Base-by-base conservation (phyloP, 2,329 filamentous ascomycete species). In the Coniochaeta sp. region DNA sequence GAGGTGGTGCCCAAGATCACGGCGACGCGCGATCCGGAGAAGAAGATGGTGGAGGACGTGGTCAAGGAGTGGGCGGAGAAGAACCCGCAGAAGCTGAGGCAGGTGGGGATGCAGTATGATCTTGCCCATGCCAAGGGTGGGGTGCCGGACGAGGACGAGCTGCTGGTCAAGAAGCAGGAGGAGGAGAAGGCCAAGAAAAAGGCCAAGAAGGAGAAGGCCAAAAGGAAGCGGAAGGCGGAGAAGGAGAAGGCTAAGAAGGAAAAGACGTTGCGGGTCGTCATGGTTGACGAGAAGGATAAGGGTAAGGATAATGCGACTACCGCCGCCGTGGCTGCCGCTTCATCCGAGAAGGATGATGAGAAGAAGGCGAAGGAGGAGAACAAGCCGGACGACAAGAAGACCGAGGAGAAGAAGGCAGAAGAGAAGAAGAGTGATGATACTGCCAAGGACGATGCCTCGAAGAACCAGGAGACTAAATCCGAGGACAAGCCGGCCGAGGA, bases 41-140 rank as follows among this genome's bases (percentile, higher is more conserved):
- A 70, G 3, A 66, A 74, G 11, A 81, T 81, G 0, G 73, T 84
- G 16, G 83, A 86, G 65, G 79, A 84, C 0, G 81, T 87, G 1
- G 77, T 86, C 22, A 81, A 81, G 66, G 72, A 73, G 12, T 78
- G 85, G 65, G 80, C 77, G 60, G 70, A 74, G 57, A 66, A 70
- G 1, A 77, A 81, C 14, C 84, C 85, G 58, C 81, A 84, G 52
- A 87, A 86, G 70, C 73, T 87, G 1, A 77, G 81, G 1, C 79
- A 82, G 43, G 80, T 86, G 6, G 84, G 83, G 1, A 76, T 79
- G 44, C 79, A 83, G 0, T 86, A 87, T 61, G 83, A 87, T 65
- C 66, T 86, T 5, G 84, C 84, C 0, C 84, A 87, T 65, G 80
- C 77, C 72, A 86, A 86, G 69, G 83, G 81, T 57, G 72, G 79